phyloP scores from a whole-genome alignment of 2,329 filamentous ascomycete species.

The Fusarium sterilihyphosum region DNA sequence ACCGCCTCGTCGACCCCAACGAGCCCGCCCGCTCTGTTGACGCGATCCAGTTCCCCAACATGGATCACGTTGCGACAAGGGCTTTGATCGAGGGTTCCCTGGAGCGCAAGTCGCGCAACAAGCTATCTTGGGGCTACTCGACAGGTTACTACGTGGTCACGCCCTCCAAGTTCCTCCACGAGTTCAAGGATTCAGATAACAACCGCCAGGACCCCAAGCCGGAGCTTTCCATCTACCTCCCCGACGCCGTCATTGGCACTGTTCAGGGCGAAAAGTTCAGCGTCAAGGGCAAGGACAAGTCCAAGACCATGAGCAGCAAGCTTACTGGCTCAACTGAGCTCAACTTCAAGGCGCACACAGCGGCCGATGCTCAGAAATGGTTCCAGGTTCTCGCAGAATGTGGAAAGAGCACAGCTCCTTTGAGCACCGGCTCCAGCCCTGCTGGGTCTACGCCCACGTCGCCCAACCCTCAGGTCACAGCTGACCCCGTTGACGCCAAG shows the following conservation, averaged over 20 bases:
- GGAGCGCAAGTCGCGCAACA: slow-evolving; percentile 90
- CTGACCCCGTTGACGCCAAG: slow-evolving; percentile 29
- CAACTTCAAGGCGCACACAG: slow-evolving; percentile 85
- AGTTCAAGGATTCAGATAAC: slow-evolving; percentile 93
- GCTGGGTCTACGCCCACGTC: slow-evolving; percentile 44
- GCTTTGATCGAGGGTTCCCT: slow-evolving; percentile 87
- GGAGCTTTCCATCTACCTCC: slow-evolving; percentile 90
- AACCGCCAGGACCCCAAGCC: slow-evolving; percentile 77
- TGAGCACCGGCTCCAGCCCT: slow-evolving; percentile 41
- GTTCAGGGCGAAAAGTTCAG: slow-evolving; percentile 86
- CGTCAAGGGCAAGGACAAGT: slow-evolving; percentile 93
- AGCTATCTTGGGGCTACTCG: slow-evolving; percentile 80
- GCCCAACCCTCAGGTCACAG: slow-evolving; percentile 32
- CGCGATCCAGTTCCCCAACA: slow-evolving; percentile 85
- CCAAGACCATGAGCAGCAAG: slow-evolving; percentile 82
- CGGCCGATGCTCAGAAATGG: slow-evolving; percentile 86
- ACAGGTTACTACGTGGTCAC: slow-evolving; percentile 91
- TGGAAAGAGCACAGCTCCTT: slow-evolving; percentile 60
- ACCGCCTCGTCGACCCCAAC: slow-evolving; percentile 80
- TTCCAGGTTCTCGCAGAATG: slow-evolving; percentile 75
- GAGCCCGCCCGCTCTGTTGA: slow-evolving; percentile 78
- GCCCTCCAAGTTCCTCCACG: slow-evolving; percentile 87
- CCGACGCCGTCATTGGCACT: slow-evolving; percentile 82
- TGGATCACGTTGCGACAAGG: slow-evolving; percentile 81
- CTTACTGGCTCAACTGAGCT: slow-evolving; percentile 83